Evolutionary conservation across 2,329 filamentous ascomycete species (phyloP).

Genomic region (Calonectria pauciramosa): DNA sequence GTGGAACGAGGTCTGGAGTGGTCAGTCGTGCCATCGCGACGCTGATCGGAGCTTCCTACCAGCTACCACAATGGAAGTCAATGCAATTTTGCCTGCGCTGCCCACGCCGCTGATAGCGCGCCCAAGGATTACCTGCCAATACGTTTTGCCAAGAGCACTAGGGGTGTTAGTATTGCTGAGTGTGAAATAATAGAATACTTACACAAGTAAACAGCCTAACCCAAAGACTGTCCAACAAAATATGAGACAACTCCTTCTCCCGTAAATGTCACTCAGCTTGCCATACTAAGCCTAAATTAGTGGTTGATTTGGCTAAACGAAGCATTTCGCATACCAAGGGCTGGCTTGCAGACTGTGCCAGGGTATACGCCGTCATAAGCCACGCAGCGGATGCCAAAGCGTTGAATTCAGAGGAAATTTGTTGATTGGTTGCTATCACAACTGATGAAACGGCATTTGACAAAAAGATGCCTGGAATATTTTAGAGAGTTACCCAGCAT

Average conservation of each 20-base stretch:
- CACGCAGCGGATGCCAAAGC: conserved; percentile 14
- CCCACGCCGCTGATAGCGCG: conserved; percentile 20
- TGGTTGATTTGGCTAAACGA: not conserved
- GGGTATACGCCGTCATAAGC: conserved; percentile 18
- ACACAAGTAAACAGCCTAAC: conserved; percentile 16
- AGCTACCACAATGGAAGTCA: conserved; percentile 22
- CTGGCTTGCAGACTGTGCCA: conserved; percentile 21
- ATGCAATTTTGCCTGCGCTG: conserved; percentile 17
- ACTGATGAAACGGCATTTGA: conserved; percentile 30
- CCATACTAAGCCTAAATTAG: conserved; percentile 14
- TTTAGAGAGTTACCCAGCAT: not conserved
- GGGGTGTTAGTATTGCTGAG: not conserved
- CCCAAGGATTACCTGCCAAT: conserved; percentile 15
- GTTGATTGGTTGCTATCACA: conserved; percentile 28
- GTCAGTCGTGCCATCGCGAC: not conserved
- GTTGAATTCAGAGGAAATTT: conserved; percentile 28
- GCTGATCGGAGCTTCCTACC: not conserved
- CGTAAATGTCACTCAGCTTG: conserved; percentile 26
- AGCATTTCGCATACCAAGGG: not conserved
- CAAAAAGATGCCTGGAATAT: conserved; percentile 18
- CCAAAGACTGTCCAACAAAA: conserved; percentile 23
- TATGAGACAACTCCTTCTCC: conserved; percentile 9
- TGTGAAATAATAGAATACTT: not conserved
- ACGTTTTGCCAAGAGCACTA: not conserved
- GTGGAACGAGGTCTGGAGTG: not conserved